Percentiles rank a stretch among this genome's conserved stretches.
Conservation (phyloP, 768 basidiomycete genomes). For the Tylopilus felleus region DNA sequence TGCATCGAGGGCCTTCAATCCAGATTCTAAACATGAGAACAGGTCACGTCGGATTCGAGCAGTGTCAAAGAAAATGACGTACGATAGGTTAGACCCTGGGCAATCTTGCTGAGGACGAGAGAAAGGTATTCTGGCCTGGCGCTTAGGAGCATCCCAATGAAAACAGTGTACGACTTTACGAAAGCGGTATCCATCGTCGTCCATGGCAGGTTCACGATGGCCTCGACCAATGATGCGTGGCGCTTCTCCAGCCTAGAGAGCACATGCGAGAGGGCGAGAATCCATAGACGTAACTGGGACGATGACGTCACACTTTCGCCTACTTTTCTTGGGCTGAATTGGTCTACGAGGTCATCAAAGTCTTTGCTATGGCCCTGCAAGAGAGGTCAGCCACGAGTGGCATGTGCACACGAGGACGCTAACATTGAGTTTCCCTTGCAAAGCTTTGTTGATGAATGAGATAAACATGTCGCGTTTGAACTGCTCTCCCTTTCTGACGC, state of each 20-base stretch:
- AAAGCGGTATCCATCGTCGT: slow-evolving; percentile 82
- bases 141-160: slow-evolving; percentile 88
- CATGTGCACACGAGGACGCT: slow-evolving; percentile 27
- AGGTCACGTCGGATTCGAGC: slow-evolving; percentile 1
- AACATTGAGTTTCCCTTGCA: slow-evolving; percentile 71
- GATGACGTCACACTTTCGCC: slow-evolving; percentile 32
- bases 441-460: slow-evolving; percentile 75
- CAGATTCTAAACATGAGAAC: slow-evolving; percentile 54
- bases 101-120: slow-evolving; percentile 74
- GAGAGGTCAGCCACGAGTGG: slow-evolving; percentile 11
- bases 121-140: slow-evolving; percentile 90
- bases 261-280: slow-evolving; percentile 85
- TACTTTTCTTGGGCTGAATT: slow-evolving; percentile 63
- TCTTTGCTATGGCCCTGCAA: slow-evolving; percentile 65
- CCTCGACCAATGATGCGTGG: slow-evolving; percentile 79
- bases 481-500: slow-evolving; percentile 73
- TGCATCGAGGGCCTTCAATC: slow-evolving; percentile 57
- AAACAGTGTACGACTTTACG: slow-evolving; percentile 84
- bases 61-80: slow-evolving; percentile 32
- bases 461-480: slow-evolving; percentile 82
- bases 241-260: slow-evolving; percentile 84
- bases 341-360: slow-evolving; percentile 86
- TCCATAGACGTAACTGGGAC: slow-evolving; percentile 70
- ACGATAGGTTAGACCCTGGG: slow-evolving; percentile 90
- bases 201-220: slow-evolving; percentile 88